Evolutionary conservation across 768 basidiomycete genomes (phyloP), one percentile per base, ranked within the genome.

Genomic region (Trametes gibbosa): DNA sequence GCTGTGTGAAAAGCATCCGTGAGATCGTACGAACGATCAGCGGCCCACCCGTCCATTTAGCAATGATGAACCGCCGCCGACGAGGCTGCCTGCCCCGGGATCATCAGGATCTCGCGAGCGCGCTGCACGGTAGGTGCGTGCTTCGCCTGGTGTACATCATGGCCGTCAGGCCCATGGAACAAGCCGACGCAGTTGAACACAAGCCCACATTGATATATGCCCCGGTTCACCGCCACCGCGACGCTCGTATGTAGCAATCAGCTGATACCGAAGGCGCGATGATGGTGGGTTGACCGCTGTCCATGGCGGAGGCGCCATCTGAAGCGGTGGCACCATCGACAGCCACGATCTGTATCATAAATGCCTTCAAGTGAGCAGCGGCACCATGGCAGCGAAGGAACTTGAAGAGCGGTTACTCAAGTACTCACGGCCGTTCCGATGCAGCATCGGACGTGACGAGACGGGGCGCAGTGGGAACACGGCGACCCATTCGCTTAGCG

Each of bases 61-160:
- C 52, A 53, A 43, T 53, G 52, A 53, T 53, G 52, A 6, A 19
- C 52, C 52, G 42, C 27, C n/a, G 52, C 43, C 43, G 27, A 5
- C 14, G n/a, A 21, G 10, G 27, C 23, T 41, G 29, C 42, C 41
- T 34, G 19, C 21, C 29, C n/a, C 21, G 27, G 19, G 35, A 16
- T 37, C 35, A 24, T 50, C 50, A 16, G 32, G 50, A 37, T 37
- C 50, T 24, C 37, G 23, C 50, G 35, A 39, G 21, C 35, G 35
- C 35, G 7, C 19, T 24, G 29, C 10, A 21, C 50, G 17, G 34
- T 17, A 16, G 3, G 12, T 39, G 23, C 29, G 35, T 21, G 48
- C n/a, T 3, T 29, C 16, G 46, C 27, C 16, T 47, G 16, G 6
- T 5, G n/a, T 21, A 17, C 29, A 34, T 34, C 29, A 16, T 19